phyloP scores from a whole-genome alignment of 2,329 filamentous ascomycete genomes.

The Talaromyces sp. region DNA sequence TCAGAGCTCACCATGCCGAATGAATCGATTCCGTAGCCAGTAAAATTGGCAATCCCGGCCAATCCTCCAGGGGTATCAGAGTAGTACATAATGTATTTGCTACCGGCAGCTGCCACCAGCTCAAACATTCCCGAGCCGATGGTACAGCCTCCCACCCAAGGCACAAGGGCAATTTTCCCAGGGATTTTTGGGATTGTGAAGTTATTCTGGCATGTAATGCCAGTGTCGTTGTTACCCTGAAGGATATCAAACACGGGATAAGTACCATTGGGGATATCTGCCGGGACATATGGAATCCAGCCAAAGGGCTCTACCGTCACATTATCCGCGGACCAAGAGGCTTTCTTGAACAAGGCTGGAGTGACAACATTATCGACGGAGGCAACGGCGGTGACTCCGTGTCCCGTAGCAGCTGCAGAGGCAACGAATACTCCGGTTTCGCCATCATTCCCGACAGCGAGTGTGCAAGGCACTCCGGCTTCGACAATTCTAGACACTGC shows the following conservation, averaged over 20 bases:
- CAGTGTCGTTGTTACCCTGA: constrained; percentile 46
- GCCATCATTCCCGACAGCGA: constrained; percentile 46
- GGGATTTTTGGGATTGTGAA: constrained; percentile 51
- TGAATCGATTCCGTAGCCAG: constrained; percentile 4
- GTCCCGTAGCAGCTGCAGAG: constrained; percentile 36
- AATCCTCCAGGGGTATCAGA: constrained; percentile 37
- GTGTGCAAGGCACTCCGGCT: constrained; percentile 9
- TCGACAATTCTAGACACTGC: constrained; percentile 9
- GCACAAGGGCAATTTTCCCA: constrained; percentile 53
- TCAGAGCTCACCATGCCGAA: constrained; percentile 14
- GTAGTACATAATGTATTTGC: constrained; percentile 57
- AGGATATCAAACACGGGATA: constrained; percentile 37
- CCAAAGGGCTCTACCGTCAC: constrained; percentile 18
- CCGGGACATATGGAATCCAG: constrained; percentile 31
- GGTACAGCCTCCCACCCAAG: constrained; percentile 50
- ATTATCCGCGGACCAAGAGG: constrained; percentile 20
- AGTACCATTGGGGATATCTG: constrained; percentile 30
- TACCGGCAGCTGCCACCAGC: constrained; percentile 51
- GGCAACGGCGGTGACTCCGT: constrained; percentile 40
- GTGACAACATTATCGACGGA: constrained; percentile 35
- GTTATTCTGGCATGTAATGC: constrained; percentile 48
- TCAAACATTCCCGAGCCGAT: constrained; percentile 49
- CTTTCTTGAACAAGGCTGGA: constrained; percentile 23
- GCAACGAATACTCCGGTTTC: constrained; percentile 44
- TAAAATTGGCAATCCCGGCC: background rate